These are phyloP conservation scores for Penicillium ucsense DNA, from an alignment of 495 filamentous ascomycete genomes.

Conservation along the genomic window DNA sequence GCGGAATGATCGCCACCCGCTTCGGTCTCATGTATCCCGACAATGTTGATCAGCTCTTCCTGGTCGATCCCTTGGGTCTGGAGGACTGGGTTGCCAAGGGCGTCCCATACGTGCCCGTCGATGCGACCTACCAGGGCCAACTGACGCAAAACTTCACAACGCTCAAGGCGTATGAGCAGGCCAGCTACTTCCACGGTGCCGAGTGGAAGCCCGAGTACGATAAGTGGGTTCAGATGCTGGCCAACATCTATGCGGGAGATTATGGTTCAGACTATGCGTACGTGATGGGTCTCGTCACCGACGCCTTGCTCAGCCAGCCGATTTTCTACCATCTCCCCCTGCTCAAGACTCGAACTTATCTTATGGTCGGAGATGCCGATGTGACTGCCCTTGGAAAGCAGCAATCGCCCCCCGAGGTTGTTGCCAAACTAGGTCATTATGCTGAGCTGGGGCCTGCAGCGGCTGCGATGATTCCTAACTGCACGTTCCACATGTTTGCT, in stretches of 20 bases:
- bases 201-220: slow-evolving; percentile 8
- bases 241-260: slow-evolving; percentile 7
- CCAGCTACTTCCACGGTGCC: slow-evolving; percentile 7
- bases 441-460: slow-evolving; percentile 7
- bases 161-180: slow-evolving; percentile 4
- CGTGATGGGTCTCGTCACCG: slow-evolving; percentile 9
- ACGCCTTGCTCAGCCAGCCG: slow-evolving; percentile 1
- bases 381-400: not conserved
- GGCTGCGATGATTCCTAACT: slow-evolving; percentile 7
- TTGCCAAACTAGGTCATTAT: slow-evolving; percentile 5
- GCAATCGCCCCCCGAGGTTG: slow-evolving; percentile 3
- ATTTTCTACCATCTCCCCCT: not conserved
- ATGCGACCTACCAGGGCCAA: slow-evolving; percentile 3
- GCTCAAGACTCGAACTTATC: not conserved
- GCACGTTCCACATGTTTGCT: slow-evolving; percentile 10
- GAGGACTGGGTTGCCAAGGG: slow-evolving; percentile 11
- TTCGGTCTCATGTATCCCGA: slow-evolving; percentile 10
- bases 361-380: not conserved
- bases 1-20: slow-evolving; percentile 11
- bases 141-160: slow-evolving; percentile 4
- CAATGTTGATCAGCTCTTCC: slow-evolving; percentile 6
- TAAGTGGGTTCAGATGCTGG: slow-evolving; percentile 9
- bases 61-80: slow-evolving; percentile 8
- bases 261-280: slow-evolving; percentile 7
- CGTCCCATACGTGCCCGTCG: slow-evolving; percentile 4